Evolutionary conservation across 306 rosid genomes (phyloP), one percentile per base, ranked within the genome.

Genomic region (Glycine tomentella): DNA sequence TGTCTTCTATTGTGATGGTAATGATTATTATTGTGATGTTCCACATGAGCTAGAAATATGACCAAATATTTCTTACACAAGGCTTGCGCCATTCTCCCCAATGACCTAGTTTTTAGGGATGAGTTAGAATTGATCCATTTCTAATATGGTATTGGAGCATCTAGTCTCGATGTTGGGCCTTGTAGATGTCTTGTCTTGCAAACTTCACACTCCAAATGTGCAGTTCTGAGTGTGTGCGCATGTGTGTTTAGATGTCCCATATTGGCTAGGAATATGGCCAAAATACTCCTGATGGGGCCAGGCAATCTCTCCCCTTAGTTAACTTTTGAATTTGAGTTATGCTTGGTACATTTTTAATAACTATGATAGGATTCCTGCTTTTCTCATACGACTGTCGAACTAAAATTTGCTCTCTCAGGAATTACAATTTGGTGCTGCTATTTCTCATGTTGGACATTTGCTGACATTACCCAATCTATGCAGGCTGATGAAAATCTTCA

Each of bases 401-500:
- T 51, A 72, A 14, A 56, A 14, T 31, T 33, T 86, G 36, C 61
- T 66, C 44, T 64, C 66, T 78, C 20, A 16, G 42, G 15, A 56
- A 65, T 72, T 6, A 49, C 51, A 44, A 69, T 72, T 78, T 69
- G 67, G 49, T 45, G 46, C 64, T 66, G 44, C 75, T 77, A 42
- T 69, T 78, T 83, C 80, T 80, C 71, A 67, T 73, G 17, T 49
- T 61, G 64, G 34, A 50, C 68, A 55, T 77, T 77, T 77, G 9
- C 51, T 70, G 84, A 81, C 78, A 58, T 78, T 50, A 76, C 69
- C 61, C 42, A 45, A 74, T 83, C 53, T 69, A 56, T 81, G 59
- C 89, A 95, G 98, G 94, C 90, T 17, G 96, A 95, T 82, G 99
- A 93, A 85, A 89, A 86, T 80, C 74, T 95, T 63, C 81, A 80